Evolutionary conservation across 129 eudicot genomes (phyloP), one percentile per base, ranked within the genome.

Genomic region (Flaveria linearis): DNA sequence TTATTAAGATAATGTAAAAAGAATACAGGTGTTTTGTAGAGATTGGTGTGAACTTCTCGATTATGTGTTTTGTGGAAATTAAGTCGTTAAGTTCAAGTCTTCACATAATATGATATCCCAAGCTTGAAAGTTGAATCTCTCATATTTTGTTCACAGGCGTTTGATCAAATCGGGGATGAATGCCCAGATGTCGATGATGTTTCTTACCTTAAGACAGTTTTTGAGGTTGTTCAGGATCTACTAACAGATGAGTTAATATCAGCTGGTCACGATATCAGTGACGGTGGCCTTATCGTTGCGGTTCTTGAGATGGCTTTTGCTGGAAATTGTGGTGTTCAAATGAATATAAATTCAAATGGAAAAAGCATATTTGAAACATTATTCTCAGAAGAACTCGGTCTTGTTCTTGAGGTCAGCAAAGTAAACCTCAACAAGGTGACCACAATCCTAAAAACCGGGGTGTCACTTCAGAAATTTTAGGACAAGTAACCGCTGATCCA

Each of bases 271-370:
- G 99, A 94, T 72, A 62, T 89, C 74, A 94, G 99, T 78, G 99
- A 94, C 10, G 99, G 99, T 23, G 99, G 97, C 22, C 78, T 94
- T 56, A 61, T 94, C 2, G 86, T 94, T 14, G 30, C 81, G 60
- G 75, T 77, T 65, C 96, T 94, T 5, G 97, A 94, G 82, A 94
- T 94, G 99, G 99, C 97, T 14, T 94, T 94, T 80, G 97, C 97
- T 13, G 99, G 99, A 33, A 91, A 94, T 74, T 91, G 95, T 65
- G 97, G 97, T 55, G 71, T 82, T 69, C 62, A 69, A 68, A 68
- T 94, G 72, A 84, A 72, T 66, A 81, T 94, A 60, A 80, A 73
- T 46, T 87, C 91, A 3, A 71, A 78, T 3, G 96, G 82, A 52
- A 83, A 74, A 46, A 91, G 84, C 79, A 57, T 86, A 11, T 85